A percentile compares a stretch with the other conserved stretches of the same genome.
phyloP scores from a whole-genome alignment of 768 basidiomycete species.

The Leccinum disarticulatum region DNA sequence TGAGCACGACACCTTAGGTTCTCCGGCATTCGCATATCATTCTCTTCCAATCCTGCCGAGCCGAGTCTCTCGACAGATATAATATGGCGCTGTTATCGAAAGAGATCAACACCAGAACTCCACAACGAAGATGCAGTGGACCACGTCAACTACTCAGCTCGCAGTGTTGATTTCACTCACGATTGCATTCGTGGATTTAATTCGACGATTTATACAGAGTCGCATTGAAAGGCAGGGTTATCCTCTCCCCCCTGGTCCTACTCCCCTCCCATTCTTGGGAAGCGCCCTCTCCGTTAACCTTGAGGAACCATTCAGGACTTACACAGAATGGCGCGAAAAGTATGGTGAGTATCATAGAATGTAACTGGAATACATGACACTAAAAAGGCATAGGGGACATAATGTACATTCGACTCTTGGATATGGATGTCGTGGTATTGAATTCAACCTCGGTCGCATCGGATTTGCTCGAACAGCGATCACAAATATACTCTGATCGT shows the following conservation, averaged over 20 bases:
- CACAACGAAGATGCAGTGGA: constrained; percentile 9
- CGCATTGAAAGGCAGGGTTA: constrained; percentile 13
- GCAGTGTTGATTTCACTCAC: constrained; percentile 4
- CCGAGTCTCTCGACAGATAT: neutral
- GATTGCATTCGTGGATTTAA: neutral
- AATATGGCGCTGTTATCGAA: neutral
- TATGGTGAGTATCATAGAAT: constrained; percentile 13
- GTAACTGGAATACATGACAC: neutral
- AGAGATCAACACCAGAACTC: neutral
- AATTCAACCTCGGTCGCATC: constrained; percentile 41
- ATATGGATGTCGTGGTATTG: constrained; percentile 44
- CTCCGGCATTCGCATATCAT: too few relatives aligned
- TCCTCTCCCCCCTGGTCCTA: constrained; percentile 20
- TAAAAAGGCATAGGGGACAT: constrained; percentile 37
- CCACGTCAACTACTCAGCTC: constrained; percentile 5
- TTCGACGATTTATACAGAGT: constrained; percentile 5
- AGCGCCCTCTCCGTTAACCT: constrained; percentile 17
- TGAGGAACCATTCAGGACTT: constrained; percentile 16
- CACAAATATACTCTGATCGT: constrained; percentile 50
- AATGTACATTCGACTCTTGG: constrained; percentile 49
- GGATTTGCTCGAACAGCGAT: constrained; percentile 49
- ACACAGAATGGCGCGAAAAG: constrained; percentile 16
- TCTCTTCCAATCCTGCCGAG: neutral
- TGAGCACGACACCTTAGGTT: neutral
- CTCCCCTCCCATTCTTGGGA: constrained; percentile 20